phyloP scores from a whole-genome alignment of 2,329 filamentous ascomycete genomes.

The Curvularia lunata region DNA sequence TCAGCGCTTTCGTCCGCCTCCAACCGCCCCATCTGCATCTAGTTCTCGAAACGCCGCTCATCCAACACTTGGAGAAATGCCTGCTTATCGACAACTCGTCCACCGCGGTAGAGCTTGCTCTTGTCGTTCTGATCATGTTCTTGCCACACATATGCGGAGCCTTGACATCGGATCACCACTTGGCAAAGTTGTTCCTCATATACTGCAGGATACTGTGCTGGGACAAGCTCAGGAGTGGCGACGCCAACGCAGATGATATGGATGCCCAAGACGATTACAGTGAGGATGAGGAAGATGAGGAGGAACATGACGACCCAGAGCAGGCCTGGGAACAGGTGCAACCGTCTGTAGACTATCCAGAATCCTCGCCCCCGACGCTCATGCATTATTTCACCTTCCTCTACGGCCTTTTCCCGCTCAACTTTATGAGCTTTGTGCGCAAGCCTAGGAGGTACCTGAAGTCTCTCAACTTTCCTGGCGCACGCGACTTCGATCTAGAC shows the following conservation, averaged over 20 bases:
- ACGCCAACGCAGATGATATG: conserved; percentile 15
- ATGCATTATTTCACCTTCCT: conserved; percentile 80
- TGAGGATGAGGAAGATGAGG: conserved; percentile 50
- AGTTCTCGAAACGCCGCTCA: conserved; percentile 73
- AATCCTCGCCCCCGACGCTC: conserved; percentile 66
- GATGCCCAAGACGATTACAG: conserved; percentile 37
- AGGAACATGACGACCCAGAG: conserved; percentile 32
- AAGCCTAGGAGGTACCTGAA: conserved; percentile 81
- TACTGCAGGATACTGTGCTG: conserved; percentile 82
- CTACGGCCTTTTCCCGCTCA: conserved; percentile 83
- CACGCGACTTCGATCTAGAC: conserved; percentile 78
- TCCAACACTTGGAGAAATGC: conserved; percentile 74
- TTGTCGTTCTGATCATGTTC: conserved; percentile 80
- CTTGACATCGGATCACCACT: conserved; percentile 63
- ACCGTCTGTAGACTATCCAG: conserved; percentile 64
- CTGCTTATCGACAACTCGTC: conserved; percentile 80
- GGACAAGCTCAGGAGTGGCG: conserved; percentile 61
- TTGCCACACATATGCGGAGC: conserved; percentile 80
- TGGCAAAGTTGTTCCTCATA: conserved; percentile 79
- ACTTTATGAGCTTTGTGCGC: conserved; percentile 84
- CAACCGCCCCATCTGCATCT: conserved; percentile 81
- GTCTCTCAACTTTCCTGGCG: conserved; percentile 71
- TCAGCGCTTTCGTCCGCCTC: conserved; percentile 75
- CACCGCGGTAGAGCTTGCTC: conserved; percentile 74
- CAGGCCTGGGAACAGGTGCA: conserved; percentile 68